Percentiles rank a stretch among this genome's conserved stretches.
phyloP scores from a whole-genome alignment of 106 monocot species.

The Cymbidium sinense region DNA sequence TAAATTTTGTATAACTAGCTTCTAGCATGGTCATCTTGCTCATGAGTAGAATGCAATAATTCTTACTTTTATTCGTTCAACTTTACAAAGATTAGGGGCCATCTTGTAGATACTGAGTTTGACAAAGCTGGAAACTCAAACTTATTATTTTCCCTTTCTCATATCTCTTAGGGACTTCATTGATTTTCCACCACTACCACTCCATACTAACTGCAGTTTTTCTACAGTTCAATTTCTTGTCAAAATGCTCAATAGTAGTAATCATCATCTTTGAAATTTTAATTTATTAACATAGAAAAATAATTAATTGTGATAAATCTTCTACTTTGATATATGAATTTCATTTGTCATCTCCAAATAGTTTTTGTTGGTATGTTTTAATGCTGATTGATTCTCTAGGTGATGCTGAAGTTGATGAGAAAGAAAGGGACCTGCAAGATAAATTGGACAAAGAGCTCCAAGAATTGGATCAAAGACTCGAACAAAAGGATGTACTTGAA shows the following conservation, averaged over 20 bases:
- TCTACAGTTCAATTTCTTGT: background rate
- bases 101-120: background rate
- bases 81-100: background rate
- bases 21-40: background rate
- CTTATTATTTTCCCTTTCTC: background rate
- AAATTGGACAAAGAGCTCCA: constrained; percentile 76
- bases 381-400: constrained; percentile 24
- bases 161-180: background rate
- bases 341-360: background rate
- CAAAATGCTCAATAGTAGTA: background rate
- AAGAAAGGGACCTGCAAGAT: constrained; percentile 72
- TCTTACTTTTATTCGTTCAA: background rate
- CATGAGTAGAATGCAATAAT: background rate
- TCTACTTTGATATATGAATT: background rate
- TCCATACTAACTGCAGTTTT: background rate
- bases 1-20: background rate
- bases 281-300: background rate
- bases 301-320: background rate
- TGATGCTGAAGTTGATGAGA: constrained; percentile 73
- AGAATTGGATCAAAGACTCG: constrained; percentile 74
- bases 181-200: background rate
- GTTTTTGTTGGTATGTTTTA: background rate
- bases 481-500: constrained; percentile 78
- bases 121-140: background rate
- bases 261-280: background rate